Percentiles rank a stretch among this genome's conserved stretches.
Conservation (phyloP, 352 stramenopile species). For the Albugo laibachii region DNA sequence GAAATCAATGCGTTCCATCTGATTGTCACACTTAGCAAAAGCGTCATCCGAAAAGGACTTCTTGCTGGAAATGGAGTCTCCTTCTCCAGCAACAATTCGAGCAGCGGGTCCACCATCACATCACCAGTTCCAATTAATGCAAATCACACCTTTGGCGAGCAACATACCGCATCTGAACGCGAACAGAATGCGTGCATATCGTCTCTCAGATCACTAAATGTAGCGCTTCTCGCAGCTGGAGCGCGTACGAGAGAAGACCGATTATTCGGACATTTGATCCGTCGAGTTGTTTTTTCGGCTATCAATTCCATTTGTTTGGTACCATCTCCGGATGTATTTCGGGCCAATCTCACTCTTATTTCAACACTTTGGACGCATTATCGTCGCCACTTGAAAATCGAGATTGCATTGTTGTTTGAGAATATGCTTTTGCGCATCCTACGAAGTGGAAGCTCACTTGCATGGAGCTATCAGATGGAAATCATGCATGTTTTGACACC, state of each 20-base stretch:
- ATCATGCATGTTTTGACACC: slow-evolving; percentile 63
- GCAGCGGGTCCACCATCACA: no score
- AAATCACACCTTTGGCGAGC: neutral
- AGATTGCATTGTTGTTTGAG: slow-evolving; percentile 65
- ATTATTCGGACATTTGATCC: slow-evolving; percentile 53
- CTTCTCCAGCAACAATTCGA: no score
- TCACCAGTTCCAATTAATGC: no score
- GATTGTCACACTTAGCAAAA: slow-evolving; percentile 52
- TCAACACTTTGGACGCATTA: slow-evolving; percentile 77
- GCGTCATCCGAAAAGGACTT: slow-evolving; percentile 29
- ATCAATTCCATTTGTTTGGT: slow-evolving; percentile 41
- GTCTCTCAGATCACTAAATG: slow-evolving; percentile 46
- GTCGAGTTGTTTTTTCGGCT: slow-evolving; percentile 49
- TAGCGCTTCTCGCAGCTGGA: slow-evolving; percentile 36
- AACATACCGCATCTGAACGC: slow-evolving; percentile 10
- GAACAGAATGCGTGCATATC: slow-evolving; percentile 42
- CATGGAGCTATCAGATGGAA: slow-evolving; percentile 34
- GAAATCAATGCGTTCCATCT: slow-evolving; percentile 56
- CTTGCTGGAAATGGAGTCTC: slow-evolving; percentile 11
- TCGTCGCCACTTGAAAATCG: slow-evolving; percentile 59
- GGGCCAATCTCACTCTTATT: slow-evolving; percentile 31
- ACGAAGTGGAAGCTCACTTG: slow-evolving; percentile 18
- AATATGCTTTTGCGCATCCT: slow-evolving; percentile 63
- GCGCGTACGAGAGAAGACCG: slow-evolving; percentile 25
- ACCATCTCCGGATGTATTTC: slow-evolving; percentile 36